Conservation (phyloP, 345 rosid species). For the Sonneratia alba region DNA sequence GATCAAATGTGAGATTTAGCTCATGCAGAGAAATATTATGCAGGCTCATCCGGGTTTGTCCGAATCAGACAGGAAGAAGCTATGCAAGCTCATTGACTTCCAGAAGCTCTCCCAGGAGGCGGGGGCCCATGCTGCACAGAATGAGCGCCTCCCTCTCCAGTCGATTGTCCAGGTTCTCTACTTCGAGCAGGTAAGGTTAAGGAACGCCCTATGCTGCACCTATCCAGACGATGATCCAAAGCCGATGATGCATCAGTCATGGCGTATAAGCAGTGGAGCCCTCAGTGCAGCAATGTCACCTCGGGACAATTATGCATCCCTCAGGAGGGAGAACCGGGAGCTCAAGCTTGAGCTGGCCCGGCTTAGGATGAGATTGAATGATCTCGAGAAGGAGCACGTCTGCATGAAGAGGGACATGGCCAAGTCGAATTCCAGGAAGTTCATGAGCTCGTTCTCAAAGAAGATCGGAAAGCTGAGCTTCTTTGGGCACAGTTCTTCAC, state of each 20-base stretch:
- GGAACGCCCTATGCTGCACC: constrained; percentile 62
- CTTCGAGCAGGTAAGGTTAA: constrained; percentile 84
- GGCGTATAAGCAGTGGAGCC: constrained; percentile 89
- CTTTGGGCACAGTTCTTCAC: constrained; percentile 72
- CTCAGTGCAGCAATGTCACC: constrained; percentile 98
- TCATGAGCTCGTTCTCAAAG: constrained; percentile 81
- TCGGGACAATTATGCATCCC: constrained; percentile 85
- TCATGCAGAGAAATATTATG: neutral
- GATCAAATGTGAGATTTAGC: neutral
- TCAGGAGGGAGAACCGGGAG: constrained; percentile 90
- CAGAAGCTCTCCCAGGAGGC: constrained; percentile 97
- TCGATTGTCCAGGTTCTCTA: constrained; percentile 93
- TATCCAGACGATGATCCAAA: constrained; percentile 58
- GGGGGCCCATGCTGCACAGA: constrained; percentile 96
- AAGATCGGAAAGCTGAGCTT: constrained; percentile 71
- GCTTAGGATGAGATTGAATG: constrained; percentile 82
- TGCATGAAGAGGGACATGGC: constrained; percentile 96
- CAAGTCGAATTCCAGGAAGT: constrained; percentile 77
- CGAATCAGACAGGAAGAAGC: constrained; percentile 77
- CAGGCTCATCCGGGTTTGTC: constrained; percentile 74
- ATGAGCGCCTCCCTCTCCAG: constrained; percentile 91
- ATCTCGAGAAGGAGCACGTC: constrained; percentile 90
- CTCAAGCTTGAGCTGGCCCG: constrained; percentile 90
- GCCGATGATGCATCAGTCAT: constrained; percentile 62
- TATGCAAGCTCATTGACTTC: constrained; percentile 74